Base-by-base conservation (phyloP, 805 yeast genomes). In the Jamesozyma lodderae region DNA sequence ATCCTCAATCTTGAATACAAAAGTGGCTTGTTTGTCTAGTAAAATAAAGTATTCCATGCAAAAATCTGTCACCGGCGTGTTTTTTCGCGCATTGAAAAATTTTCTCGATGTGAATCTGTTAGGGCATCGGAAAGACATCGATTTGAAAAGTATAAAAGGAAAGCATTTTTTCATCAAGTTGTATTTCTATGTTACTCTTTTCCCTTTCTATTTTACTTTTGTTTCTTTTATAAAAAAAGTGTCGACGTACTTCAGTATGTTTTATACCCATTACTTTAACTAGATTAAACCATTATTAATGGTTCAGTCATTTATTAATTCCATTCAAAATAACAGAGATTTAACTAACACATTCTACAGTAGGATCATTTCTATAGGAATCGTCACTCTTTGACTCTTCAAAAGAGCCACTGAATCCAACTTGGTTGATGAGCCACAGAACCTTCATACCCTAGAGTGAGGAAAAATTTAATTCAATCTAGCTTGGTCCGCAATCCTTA, bases 331-430 rank as follows among this genome's bases (percentile, higher is more conserved):
- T 33, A 36, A 33, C 41, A 37, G 43, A 36, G 41, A 35, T 48
- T 47, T 45, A 48, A 60, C 74, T 69, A 69, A 69, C 74, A 53
- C 66, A 60, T 62, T 52, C 69, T 49, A 62, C 61, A 70, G 75
- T 86, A 84, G 95, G 95, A 87, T 86, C 96, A 86, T 86, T 86
- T 87, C 95, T 86, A 86, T 87, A 86, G 96, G 81, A 77, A 77
- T 84, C 95, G 94, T 82, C 95, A 83, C 92, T 82, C 90, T 82
- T 81, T 84, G 94, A 81, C 90, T 85, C 90, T 81, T 81, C 85
- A 77, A 79, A 86, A 79, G 90, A 86, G 95, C 94, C 94, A 86
- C 92, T 81, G 88, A 83, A 81, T 84, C 94, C 94, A 85, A 83
- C 95, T 84, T 86, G 95, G 94, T 82, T 83, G 94, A 85, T 85